Conservation (phyloP, 2,329 filamentous ascomycete genomes). For the Neocucurbitaria cava region DNA sequence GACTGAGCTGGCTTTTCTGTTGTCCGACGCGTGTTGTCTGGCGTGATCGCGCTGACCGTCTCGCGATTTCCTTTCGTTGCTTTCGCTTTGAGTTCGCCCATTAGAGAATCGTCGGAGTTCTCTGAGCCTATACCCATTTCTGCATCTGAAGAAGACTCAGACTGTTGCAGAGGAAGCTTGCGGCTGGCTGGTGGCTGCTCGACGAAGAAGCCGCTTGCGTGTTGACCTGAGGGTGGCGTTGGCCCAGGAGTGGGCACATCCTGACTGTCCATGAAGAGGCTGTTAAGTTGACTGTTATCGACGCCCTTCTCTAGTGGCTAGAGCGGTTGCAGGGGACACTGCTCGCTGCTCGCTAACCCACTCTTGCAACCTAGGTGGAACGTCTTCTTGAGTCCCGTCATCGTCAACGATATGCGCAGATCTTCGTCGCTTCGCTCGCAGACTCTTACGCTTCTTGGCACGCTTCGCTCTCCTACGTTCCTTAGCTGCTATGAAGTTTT, state of each 20-base stretch:
- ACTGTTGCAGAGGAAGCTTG: conserved; percentile 22
- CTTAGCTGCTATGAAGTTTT: conserved; percentile 8
- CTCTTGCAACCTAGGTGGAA: conserved; percentile 4
- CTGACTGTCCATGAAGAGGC: background rate
- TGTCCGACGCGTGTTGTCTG: background rate
- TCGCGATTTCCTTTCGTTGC: conserved; percentile 1
- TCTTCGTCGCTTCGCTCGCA: conserved; percentile 6
- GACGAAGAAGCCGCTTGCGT: background rate
- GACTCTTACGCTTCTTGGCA: conserved; percentile 22
- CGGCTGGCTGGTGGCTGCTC: conserved; percentile 7
- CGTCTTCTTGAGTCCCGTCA: conserved; percentile 23
- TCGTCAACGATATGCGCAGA: conserved; percentile 1
- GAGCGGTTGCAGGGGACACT: background rate
- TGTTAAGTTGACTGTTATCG: conserved; percentile 15
- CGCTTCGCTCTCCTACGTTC: conserved; percentile 18
- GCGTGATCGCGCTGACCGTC: background rate
- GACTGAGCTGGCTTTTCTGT: background rate
- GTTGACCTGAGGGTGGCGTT: background rate
- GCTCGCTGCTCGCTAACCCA: background rate
- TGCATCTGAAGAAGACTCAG: conserved; percentile 16
- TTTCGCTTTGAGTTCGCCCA: conserved; percentile 9
- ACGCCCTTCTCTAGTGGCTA: background rate
- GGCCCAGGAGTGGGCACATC: background rate
- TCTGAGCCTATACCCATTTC: background rate
- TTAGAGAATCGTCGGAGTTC: conserved; percentile 12